Conservation (phyloP, 106 monocot species). For the Dioscorea alata region DNA sequence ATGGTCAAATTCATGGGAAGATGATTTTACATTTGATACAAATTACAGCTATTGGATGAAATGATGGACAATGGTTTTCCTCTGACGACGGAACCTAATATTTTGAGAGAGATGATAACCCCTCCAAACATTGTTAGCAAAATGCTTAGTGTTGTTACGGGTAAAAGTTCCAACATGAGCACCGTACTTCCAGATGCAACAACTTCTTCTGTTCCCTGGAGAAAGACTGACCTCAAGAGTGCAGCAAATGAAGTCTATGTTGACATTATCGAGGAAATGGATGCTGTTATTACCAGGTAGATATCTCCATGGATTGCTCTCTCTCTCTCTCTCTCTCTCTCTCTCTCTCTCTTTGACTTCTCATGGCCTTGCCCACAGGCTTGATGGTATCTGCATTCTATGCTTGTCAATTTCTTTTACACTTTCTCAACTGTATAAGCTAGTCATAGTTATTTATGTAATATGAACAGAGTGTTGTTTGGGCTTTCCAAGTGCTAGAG, state of each 20-base stretch:
- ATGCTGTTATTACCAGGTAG: constrained; percentile 73
- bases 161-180: constrained; percentile 68
- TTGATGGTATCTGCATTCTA: too few species aligned
- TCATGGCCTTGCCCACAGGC: too few species aligned
- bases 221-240: constrained; percentile 49
- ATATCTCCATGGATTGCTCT: not conserved
- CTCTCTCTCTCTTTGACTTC: too few species aligned
- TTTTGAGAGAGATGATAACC: constrained; percentile 80
- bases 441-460: too few species aligned
- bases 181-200: constrained; percentile 76
- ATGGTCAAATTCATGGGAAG: too few species aligned
- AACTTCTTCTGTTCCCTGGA: constrained; percentile 82
- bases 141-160: constrained; percentile 81
- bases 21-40: not conserved
- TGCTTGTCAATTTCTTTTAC: too few species aligned
- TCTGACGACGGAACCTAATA: constrained; percentile 88
- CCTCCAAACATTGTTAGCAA: constrained; percentile 85
- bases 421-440: too few species aligned
- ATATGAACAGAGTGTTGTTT: too few species aligned
- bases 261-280: constrained; percentile 83
- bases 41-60: constrained; percentile 90
- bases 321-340: too few species aligned
- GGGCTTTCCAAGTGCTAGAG: too few species aligned
- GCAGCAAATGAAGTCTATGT: constrained; percentile 88
- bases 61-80: constrained; percentile 99